Percentiles rank a stretch among this genome's conserved stretches.
These are phyloP conservation scores for Acanthamoeba castellanii DNA, from an alignment of 208 protist genomes.

Conservation along the genomic window DNA sequence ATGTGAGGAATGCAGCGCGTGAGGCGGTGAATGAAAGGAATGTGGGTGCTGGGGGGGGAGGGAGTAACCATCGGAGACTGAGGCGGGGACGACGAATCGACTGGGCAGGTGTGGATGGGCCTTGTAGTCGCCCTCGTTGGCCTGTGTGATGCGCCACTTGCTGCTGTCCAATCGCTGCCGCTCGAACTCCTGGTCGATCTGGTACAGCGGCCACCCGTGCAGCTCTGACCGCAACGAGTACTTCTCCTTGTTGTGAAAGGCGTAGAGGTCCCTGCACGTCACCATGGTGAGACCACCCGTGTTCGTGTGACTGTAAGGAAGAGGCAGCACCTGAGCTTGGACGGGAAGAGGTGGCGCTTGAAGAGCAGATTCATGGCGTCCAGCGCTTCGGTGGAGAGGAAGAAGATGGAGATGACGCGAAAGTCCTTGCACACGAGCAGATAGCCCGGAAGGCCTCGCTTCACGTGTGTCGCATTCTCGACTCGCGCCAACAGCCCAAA, in stretches of 20 bases:
- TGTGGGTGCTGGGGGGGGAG: neutral
- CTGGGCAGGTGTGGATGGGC: neutral
- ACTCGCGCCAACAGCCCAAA: neutral
- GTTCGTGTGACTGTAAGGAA: neutral
- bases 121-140: neutral
- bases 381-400: neutral
- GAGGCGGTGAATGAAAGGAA: neutral
- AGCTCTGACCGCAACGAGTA: neutral
- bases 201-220: slow-evolving; percentile 57
- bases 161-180: neutral
- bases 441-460: neutral
- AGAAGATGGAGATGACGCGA: slow-evolving; percentile 32
- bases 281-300: neutral
- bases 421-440: slow-evolving; percentile 54
- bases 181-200: slow-evolving; percentile 1
- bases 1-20: neutral
- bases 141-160: neutral
- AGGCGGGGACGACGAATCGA: slow-evolving; percentile 23
- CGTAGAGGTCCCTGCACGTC: neutral
- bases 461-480: neutral
- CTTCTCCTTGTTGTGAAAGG: slow-evolving; percentile 62
- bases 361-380: neutral
- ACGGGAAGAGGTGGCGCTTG: slow-evolving; percentile 37
- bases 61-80: slow-evolving; percentile 7
- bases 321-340: neutral